phyloP scores from a whole-genome alignment of 202 grass and related monocot genomes.

The Dendrocalamus latiflorus region DNA sequence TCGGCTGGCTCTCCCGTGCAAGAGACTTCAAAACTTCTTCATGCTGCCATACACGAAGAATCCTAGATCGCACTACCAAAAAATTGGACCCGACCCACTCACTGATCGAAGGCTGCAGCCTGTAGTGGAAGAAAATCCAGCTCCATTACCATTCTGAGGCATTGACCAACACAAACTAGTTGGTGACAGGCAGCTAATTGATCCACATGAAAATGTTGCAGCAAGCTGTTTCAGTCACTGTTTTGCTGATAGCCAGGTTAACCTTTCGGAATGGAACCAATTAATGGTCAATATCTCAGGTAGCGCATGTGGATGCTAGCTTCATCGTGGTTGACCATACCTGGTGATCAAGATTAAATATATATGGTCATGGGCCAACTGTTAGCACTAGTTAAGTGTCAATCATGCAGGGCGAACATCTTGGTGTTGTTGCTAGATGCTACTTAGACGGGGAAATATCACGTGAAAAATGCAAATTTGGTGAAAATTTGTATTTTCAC shows the following conservation, averaged over 20 bases:
- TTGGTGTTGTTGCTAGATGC: background rate
- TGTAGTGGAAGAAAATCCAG: slow-evolving; percentile 1
- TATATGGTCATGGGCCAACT: background rate
- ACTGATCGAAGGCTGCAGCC: background rate
- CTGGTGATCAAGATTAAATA: background rate
- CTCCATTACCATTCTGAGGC: background rate
- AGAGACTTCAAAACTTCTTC: background rate
- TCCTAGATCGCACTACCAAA: background rate
- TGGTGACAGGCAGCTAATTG: slow-evolving; percentile 20
- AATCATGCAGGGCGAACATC: no score
- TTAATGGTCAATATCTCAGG: background rate
- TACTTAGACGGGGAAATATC: no score
- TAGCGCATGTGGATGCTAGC: background rate
- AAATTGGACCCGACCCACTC: background rate
- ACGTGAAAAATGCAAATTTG: no score
- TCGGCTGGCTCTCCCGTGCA: no score
- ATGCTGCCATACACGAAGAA: background rate
- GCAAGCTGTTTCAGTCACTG: slow-evolving; percentile 18
- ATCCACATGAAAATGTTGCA: background rate
- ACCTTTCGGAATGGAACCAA: background rate
- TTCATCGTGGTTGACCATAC: background rate
- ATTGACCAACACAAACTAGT: background rate
- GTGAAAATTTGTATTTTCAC: no score
- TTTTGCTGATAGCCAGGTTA: slow-evolving; percentile 32
- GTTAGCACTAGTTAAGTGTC: background rate